Base-by-base conservation (phyloP, 306 rosid genomes). In the Rubus parviflorus region DNA sequence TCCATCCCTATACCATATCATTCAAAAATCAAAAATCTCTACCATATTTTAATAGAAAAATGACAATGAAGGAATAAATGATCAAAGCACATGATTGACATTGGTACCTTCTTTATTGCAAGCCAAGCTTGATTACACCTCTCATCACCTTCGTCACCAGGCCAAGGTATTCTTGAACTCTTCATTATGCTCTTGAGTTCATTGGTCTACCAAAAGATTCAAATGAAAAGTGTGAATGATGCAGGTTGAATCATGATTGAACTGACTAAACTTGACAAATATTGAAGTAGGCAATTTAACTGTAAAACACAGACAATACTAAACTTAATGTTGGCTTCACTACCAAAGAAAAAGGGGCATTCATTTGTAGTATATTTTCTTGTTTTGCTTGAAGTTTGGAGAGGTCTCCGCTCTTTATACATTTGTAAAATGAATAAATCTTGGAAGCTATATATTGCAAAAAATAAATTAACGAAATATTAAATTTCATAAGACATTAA, bases 51-150 rank as follows among this genome's bases (percentile, higher is more conserved):
- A n/a, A n/a, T n/a, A n/a, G n/a, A n/a, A n/a, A n/a, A n/a, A n/a
- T n/a, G n/a, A n/a, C n/a, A n/a, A n/a, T n/a, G n/a, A n/a, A n/a
- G n/a, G n/a, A n/a, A n/a, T n/a, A n/a, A n/a, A n/a, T n/a, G n/a
- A n/a, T n/a, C 5, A 53, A 49, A 40, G 20, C 12, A 40, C 5
- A 20, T 23, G 58, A 69, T 46, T 56, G 49, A 43, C 63, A 75
- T 1, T 46, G 48, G 47, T 80, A 83, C 87, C 81, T 76, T 70
- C 67, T 84, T 84, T 77, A 84, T 77, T 38, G 85, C 87, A 74
- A 19, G 77, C 85, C 87, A 81, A 53, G 87, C 83, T 68, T 9
- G 14, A 62, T 14, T 70, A 83, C 86, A 79, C 73, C 73, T 75
- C 77, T 73, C 73, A 15, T 81, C 80, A n/a, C 75, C 72, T 75